Evolutionary conservation across 768 basidiomycete genomes (phyloP).

Genomic region (Cytidiella melzeri): DNA sequence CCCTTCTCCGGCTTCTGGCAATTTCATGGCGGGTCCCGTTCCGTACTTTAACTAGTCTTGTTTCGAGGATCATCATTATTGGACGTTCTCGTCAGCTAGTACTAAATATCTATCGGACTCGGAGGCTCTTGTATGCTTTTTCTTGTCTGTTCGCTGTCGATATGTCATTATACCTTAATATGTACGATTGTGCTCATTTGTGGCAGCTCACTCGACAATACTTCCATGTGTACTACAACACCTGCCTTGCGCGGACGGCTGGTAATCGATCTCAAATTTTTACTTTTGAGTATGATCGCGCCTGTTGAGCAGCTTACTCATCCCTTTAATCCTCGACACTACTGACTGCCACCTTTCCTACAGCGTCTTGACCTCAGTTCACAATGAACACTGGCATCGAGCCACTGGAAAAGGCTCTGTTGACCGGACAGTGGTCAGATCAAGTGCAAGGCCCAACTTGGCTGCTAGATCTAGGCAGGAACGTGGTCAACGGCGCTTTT

Average conservation of each 20-base stretch:
- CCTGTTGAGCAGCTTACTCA: conserved; percentile 1
- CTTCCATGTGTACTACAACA: no score
- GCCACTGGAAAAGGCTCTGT: conserved; percentile 48
- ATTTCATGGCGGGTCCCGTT: conserved; percentile 20
- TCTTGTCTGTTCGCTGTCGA: no score
- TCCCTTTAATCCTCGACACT: conserved; percentile 3
- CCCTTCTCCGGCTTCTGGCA: conserved; percentile 18
- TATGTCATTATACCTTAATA: no score
- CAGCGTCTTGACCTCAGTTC: not conserved
- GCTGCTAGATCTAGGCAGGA: conserved; percentile 39
- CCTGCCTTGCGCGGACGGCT: no score
- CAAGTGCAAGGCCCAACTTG: conserved; percentile 12
- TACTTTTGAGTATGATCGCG: conserved; percentile 6
- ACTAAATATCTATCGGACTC: not conserved
- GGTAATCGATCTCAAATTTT: conserved; percentile 11
- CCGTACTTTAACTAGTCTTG: conserved; percentile 4
- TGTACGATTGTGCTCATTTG: no score
- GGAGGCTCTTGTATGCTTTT: not conserved
- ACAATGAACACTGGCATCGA: conserved; percentile 15
- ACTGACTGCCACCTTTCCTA: not conserved
- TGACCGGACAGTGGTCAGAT: conserved; percentile 42
- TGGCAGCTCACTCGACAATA: no score
- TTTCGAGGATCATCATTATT: conserved; percentile 1
- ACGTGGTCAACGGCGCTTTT: conserved; percentile 57
- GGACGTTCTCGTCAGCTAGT: conserved; percentile 5